Evolutionary conservation across 2,329 filamentous ascomycete genomes (phyloP), one percentile per base, ranked within the genome.

Genomic region (Cyphellophora attinorum): DNA sequence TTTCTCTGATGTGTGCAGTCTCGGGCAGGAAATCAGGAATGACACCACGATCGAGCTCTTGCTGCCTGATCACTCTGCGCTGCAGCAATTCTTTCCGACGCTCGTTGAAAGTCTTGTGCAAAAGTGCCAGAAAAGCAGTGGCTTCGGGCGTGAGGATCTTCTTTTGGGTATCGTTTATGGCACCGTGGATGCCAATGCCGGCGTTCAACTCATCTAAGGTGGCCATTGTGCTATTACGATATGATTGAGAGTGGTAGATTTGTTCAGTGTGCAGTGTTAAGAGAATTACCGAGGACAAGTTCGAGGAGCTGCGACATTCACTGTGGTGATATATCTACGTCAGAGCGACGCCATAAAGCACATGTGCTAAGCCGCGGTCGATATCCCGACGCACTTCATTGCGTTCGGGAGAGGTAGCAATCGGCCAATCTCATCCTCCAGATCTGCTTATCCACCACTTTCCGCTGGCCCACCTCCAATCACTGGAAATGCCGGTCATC

Each of bases 21-120:
- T 96, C 85, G 40, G 88, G 85, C 35, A 96, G 75, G 70, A 98
- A 96, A 64, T 96, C 88, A 42, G 86, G 86, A 29, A 95, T 72
- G 35, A 76, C 64, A 49, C 91, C 91, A 58, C 81, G 81, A 68
- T 96, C 89, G 44, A 96, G 78, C 73, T 95, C 88, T 49, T 82
- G 81, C 68, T 96, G 91, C 55, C 89, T 83, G 49, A 80, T 67
- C 51, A 81, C 74, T 52, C 91, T 85, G 54, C 86, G 79, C 65
- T 95, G 81, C 35, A 98, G 76, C 28, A 98, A 77, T 31, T 73
- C 70, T 70, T 94, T 94, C 63, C 91, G 84, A 37, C 81, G 89
- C 45, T 62, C 67, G 62, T 96, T 93, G 74, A 96, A 96, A 46
- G 86, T 85, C 57, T 89, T 81, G 68, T 98, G 91, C 53, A 98